Evolutionary conservation across 768 basidiomycete genomes (phyloP).

Genomic region (Mycena amicta): DNA sequence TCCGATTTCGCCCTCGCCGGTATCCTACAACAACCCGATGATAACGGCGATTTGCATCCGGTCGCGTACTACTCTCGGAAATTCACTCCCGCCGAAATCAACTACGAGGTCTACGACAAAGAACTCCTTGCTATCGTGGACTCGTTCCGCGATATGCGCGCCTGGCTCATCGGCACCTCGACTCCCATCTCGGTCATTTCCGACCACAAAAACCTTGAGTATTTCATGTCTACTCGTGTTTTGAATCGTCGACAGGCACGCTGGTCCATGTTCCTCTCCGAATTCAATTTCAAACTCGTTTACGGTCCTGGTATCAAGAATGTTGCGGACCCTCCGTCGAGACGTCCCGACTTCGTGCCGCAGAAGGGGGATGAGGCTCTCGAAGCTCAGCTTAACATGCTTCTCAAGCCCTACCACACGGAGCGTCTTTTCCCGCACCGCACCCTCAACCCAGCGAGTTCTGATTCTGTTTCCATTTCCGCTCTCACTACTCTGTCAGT

Average conservation of each 20-base stretch:
- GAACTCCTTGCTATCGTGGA: slow-evolving; percentile 29
- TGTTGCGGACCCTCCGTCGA: slow-evolving; percentile 32
- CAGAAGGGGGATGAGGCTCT: slow-evolving; percentile 29
- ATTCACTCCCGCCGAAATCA: slow-evolving; percentile 29
- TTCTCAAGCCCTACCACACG: neutral
- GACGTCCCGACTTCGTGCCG: slow-evolving; percentile 34
- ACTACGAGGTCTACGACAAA: slow-evolving; percentile 31
- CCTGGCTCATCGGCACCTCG: slow-evolving; percentile 33
- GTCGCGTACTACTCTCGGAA: slow-evolving; percentile 33
- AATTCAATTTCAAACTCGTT: slow-evolving; percentile 30
- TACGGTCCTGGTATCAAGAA: slow-evolving; percentile 29
- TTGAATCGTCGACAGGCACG: slow-evolving; percentile 25
- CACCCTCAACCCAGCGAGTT: slow-evolving; percentile 14
- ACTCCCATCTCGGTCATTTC: slow-evolving; percentile 26
- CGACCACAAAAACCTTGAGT: slow-evolving; percentile 26
- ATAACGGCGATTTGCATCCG: slow-evolving; percentile 27
- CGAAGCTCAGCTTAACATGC: slow-evolving; percentile 21
- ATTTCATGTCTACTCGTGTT: slow-evolving; percentile 29
- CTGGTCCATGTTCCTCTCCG: slow-evolving; percentile 34
- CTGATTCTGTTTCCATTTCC: slow-evolving; percentile 9
- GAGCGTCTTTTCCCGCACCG: slow-evolving; percentile 23
- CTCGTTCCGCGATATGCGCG: slow-evolving; percentile 34
- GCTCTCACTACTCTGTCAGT: slow-evolving; percentile 31
- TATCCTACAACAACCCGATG: slow-evolving; percentile 31
- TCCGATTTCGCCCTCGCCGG: slow-evolving; percentile 32